Conservation (phyloP, 805 yeast genomes). For the Komagataella populi region DNA sequence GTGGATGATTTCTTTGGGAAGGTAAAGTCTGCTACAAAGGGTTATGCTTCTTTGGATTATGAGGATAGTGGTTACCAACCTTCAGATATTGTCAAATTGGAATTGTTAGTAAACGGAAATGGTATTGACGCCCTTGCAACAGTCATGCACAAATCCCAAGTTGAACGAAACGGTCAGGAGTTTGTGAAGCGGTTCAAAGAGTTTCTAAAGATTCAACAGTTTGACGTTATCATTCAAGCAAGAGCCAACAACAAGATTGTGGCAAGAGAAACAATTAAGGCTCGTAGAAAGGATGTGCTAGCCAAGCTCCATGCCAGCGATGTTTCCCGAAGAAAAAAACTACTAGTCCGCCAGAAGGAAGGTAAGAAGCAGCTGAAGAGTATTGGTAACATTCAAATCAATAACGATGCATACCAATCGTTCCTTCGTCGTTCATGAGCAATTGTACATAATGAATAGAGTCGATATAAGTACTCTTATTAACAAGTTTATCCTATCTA, state of each 20-base stretch:
- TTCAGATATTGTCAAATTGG: conserved; percentile 77
- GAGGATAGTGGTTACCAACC: conserved; percentile 83
- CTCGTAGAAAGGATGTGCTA: conserved; percentile 88
- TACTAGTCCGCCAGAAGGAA: conserved; percentile 79
- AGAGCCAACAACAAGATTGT: conserved; percentile 65
- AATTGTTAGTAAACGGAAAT: conserved; percentile 76
- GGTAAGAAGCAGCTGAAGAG: conserved; percentile 81
- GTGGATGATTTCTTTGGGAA: conserved; percentile 95
- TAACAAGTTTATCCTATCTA: too few species aligned
- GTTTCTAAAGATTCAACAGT: conserved; percentile 68
- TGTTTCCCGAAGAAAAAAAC: conserved; percentile 77
- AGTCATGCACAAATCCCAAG: conserved; percentile 75
- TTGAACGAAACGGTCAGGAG: conserved; percentile 58
- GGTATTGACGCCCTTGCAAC: conserved; percentile 89
- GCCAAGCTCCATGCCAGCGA: conserved; percentile 92
- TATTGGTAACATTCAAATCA: conserved; percentile 64
- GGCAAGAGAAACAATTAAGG: conserved; percentile 89
- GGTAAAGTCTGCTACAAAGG: conserved; percentile 77
- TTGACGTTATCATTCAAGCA: conserved; percentile 90
- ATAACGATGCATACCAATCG: conserved; percentile 82
- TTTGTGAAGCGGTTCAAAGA: conserved; percentile 78
- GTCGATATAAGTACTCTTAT: background rate
- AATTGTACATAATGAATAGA: background rate
- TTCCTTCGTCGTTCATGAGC: conserved; percentile 34
- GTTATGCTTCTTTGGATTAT: conserved; percentile 89